Evolutionary conservation across 805 yeast genomes (phyloP).

Genomic region (Sugiyamaella chiloensis): DNA sequence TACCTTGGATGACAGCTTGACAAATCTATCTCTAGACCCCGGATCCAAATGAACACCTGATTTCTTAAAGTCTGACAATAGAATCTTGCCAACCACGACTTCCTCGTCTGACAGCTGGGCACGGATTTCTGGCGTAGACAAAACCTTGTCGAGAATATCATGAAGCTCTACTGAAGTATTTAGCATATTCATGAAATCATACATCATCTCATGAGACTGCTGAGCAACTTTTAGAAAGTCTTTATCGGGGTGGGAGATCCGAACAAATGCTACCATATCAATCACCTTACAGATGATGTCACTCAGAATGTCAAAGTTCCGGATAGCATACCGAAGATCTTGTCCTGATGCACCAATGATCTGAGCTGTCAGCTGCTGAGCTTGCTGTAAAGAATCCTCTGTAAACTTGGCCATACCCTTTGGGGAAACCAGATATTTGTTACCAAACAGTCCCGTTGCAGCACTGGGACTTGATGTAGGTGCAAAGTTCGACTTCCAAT

Average conservation of each 20-base stretch:
- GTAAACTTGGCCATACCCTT: slow-evolving; percentile 69
- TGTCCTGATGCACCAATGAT: slow-evolving; percentile 45
- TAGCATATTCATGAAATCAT: slow-evolving; percentile 87
- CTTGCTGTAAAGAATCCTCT: slow-evolving; percentile 57
- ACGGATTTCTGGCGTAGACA: slow-evolving; percentile 41
- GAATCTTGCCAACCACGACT: slow-evolving; percentile 71
- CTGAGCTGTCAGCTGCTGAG: slow-evolving; percentile 57
- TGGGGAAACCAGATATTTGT: slow-evolving; percentile 66
- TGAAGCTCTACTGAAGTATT: slow-evolving; percentile 80
- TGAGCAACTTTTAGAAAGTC: slow-evolving; percentile 78
- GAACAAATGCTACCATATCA: slow-evolving; percentile 86
- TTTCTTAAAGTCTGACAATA: slow-evolving; percentile 80
- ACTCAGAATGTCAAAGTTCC: slow-evolving; percentile 75
- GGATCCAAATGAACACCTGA: slow-evolving; percentile 83
- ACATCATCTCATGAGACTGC: slow-evolving; percentile 80
- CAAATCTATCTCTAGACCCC: slow-evolving; percentile 62
- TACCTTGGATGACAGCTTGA: slow-evolving; percentile 73
- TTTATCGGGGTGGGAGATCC: slow-evolving; percentile 80
- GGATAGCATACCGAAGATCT: slow-evolving; percentile 51
- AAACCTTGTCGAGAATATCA: slow-evolving; percentile 52
- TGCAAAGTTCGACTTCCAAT: slow-evolving; percentile 2
- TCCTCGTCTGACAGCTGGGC: slow-evolving; percentile 65
- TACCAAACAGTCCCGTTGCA: slow-evolving; percentile 66
- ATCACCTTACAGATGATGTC: slow-evolving; percentile 89
- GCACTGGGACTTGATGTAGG: background rate